Evolutionary conservation across 2,329 filamentous ascomycete genomes (phyloP).

Genomic region (Epicoccum sorghinum): DNA sequence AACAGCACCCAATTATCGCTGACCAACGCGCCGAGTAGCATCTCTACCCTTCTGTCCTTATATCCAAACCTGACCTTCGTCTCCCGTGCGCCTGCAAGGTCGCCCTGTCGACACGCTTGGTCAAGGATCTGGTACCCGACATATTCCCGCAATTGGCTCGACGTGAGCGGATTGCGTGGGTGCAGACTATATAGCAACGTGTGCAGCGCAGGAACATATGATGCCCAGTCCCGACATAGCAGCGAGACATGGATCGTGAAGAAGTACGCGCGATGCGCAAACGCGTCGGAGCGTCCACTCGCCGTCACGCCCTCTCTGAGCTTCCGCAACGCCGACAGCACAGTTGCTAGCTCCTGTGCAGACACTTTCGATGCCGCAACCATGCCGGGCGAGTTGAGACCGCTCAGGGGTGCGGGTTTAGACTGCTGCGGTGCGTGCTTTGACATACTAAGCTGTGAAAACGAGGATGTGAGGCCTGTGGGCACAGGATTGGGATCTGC

Average conservation of each 20-base stretch:
- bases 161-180: conserved; percentile 68
- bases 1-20: conserved; percentile 85
- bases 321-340: conserved; percentile 87
- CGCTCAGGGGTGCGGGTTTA: conserved; percentile 7
- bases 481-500: conserved; percentile 56
- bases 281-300: conserved; percentile 75
- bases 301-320: conserved; percentile 88
- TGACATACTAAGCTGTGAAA: conserved; percentile 25
- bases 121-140: conserved; percentile 84
- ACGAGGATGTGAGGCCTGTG: conserved; percentile 12
- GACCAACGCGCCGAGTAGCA: conserved; percentile 71
- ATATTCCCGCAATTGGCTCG: conserved; percentile 78
- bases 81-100: conserved; percentile 75
- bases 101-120: conserved; percentile 79
- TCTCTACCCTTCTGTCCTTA: conserved; percentile 71
- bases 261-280: conserved; percentile 87
- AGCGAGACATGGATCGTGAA: conserved; percentile 89
- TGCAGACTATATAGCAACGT: conserved; percentile 79
- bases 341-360: conserved; percentile 67
- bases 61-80: conserved; percentile 67
- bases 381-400: conserved; percentile 30
- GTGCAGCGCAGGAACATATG: conserved; percentile 85
- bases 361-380: conserved; percentile 37
- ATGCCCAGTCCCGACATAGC: conserved; percentile 80
- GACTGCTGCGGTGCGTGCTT: conserved; percentile 26